Evolutionary conservation across 192 early-diverging fungal species (phyloP), one percentile per base, ranked within the genome.

Genomic region (Funneliformis mosseae): DNA sequence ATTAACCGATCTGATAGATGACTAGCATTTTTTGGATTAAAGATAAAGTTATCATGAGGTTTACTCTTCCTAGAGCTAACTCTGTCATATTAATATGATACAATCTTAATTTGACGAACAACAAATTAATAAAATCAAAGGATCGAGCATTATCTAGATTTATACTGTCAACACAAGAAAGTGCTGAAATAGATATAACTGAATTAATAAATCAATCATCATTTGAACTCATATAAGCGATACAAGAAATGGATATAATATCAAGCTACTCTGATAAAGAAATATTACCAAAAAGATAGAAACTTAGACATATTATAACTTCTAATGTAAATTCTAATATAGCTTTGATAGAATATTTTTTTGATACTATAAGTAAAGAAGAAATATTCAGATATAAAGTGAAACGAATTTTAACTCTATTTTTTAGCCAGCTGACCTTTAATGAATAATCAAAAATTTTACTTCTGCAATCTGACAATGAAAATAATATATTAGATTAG

Each of bases 371-470:
- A 23, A 66, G 9, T 14, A 23, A 66, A 66, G 63, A 66, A 66
- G 63, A 66, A 66, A 66, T 66, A 66, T 66, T 66, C 25, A 66
- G 12, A 66, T 66, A 66, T 66, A 66, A 66, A 66, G 12, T 7
- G 25, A 66, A 66, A 14, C 0, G 5, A 66, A 66, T 28, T n/a
- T n/a, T 66, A 66, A 66, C 63, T 12, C 63, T 25, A 66, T 66
- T 66, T 66, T 66, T 66, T 66, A 66, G 63, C 63, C 63, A 66
- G 63, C 63, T 23, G 4, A 66, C 25, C 63, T 66, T 66, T 66
- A 66, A 66, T 50, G 48, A 14, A 66, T 11, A 5, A 12, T 14
- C n/a, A 66, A 66, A 64, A 64, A 18, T 25, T 25, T 5, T 66
- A 66, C 63, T 11, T 14, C 12, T 66, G 63, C 63, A 66, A 66